Conservation (phyloP, 768 basidiomycete species). For the Hericium coralloides region DNA sequence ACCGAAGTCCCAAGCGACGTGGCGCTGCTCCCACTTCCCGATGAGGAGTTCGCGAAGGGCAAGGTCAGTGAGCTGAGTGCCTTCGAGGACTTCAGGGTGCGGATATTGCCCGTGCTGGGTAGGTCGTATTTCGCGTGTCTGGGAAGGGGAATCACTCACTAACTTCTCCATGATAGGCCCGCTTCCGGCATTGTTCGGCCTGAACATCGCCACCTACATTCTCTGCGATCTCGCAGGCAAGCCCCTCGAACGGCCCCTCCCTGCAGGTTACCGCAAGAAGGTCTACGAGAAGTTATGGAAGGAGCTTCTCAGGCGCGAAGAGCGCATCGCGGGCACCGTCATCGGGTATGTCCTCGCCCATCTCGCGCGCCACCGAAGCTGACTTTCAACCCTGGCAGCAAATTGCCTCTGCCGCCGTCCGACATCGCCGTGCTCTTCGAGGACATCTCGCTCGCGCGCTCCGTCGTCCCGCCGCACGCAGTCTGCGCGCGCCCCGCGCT, state of each 20-base stretch:
- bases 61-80: slow-evolving; percentile 81
- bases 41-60: slow-evolving; percentile 89
- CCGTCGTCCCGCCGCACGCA: slow-evolving; percentile 67
- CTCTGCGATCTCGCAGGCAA: slow-evolving; percentile 79
- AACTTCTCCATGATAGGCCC: slow-evolving; percentile 39
- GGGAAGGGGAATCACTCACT: neutral
- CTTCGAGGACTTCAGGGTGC: slow-evolving; percentile 88
- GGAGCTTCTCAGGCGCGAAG: slow-evolving; percentile 70
- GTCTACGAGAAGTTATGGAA: slow-evolving; percentile 73
- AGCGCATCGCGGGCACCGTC: slow-evolving; percentile 45
- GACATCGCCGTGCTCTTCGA: slow-evolving; percentile 83
- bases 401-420: slow-evolving; percentile 71
- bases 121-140: slow-evolving; percentile 13
- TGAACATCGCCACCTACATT: slow-evolving; percentile 84
- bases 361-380: neutral
- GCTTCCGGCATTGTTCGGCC: slow-evolving; percentile 83
- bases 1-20: slow-evolving; percentile 89
- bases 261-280: slow-evolving; percentile 80
- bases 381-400: slow-evolving; percentile 31
- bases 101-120: slow-evolving; percentile 90
- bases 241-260: slow-evolving; percentile 73
- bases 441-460: slow-evolving; percentile 75
- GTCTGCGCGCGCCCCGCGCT: slow-evolving; percentile 67
- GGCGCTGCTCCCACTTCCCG: slow-evolving; percentile 80
- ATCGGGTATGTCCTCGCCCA: slow-evolving; percentile 40